Evolutionary conservation across 2,329 filamentous ascomycete species (phyloP).

Genomic region (Didymella exigua): DNA sequence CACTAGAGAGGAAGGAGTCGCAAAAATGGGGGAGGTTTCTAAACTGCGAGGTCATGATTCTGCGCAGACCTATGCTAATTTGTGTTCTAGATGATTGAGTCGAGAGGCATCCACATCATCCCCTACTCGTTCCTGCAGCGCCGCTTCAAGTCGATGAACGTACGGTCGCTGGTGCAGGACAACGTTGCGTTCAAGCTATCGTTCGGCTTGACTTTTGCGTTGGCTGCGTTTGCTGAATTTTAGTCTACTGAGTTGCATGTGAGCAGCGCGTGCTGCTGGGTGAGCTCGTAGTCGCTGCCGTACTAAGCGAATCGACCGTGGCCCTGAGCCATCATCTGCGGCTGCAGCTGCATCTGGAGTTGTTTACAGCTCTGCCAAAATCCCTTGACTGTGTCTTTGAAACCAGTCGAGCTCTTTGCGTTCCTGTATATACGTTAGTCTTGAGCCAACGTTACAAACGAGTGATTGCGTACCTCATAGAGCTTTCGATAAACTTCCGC

Average conservation of each 20-base stretch:
- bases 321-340: constrained; percentile 35
- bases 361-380: constrained; percentile 48
- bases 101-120: constrained; percentile 58
- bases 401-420: constrained; percentile 38
- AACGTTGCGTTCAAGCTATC: constrained; percentile 70
- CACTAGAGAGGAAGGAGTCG: background rate
- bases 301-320: constrained; percentile 14
- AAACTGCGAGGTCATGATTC: background rate
- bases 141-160: constrained; percentile 57
- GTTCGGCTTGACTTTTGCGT: constrained; percentile 74
- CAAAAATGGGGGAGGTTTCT: background rate
- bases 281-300: background rate
- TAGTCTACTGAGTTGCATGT: constrained; percentile 31
- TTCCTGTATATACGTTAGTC: constrained; percentile 43
- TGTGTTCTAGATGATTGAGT: constrained; percentile 54
- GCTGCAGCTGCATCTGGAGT: constrained; percentile 45
- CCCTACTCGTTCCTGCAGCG: constrained; percentile 57
- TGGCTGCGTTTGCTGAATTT: constrained; percentile 69
- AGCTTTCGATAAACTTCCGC: constrained; percentile 44
- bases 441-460: background rate
- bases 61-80: constrained; percentile 23
- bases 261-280: constrained; percentile 11
- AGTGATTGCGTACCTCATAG: constrained; percentile 31
- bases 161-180: constrained; percentile 59
- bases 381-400: constrained; percentile 44